Evolutionary conservation across 208 protist species (phyloP).

Genomic region (Crithidia bombi): DNA sequence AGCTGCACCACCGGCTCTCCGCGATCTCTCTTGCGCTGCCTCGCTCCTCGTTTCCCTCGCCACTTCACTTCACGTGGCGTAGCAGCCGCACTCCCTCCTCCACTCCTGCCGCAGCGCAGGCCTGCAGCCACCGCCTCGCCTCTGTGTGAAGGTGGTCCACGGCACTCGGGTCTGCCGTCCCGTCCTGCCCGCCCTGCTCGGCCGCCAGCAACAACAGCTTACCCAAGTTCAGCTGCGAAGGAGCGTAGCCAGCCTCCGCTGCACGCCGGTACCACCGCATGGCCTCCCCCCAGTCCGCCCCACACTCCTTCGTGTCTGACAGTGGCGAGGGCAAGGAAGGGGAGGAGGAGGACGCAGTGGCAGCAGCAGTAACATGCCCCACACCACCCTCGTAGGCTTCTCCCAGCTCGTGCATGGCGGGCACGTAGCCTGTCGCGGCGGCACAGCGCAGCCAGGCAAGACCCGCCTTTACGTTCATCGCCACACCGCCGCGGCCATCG

Average conservation of each 20-base stretch:
- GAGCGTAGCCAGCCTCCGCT: conserved; percentile 54
- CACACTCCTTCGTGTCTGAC: neutral
- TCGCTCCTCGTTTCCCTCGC: no score
- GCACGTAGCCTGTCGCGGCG: conserved; percentile 61
- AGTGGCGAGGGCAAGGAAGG: neutral
- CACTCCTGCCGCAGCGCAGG: conserved; percentile 51
- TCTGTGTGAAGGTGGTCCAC: conserved; percentile 33
- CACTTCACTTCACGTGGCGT: conserved; percentile 27
- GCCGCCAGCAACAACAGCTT: conserved; percentile 70
- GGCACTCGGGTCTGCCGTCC: conserved; percentile 1
- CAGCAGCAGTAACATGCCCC: no score
- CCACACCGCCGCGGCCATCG: conserved; percentile 52
- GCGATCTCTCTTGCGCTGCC: no score
- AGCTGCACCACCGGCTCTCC: no score
- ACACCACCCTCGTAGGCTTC: conserved; percentile 69
- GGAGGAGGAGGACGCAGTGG: conserved; percentile 11
- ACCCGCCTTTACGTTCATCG: conserved; percentile 43
- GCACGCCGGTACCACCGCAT: conserved; percentile 66
- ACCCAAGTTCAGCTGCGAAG: conserved; percentile 78
- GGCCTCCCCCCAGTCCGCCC: conserved; percentile 81
- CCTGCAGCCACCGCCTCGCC: conserved; percentile 62
- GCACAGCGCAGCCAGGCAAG: conserved; percentile 71
- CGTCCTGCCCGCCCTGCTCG: conserved; percentile 26
- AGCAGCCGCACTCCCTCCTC: conserved; percentile 71
- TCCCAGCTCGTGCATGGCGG: conserved; percentile 84